phyloP scores from a whole-genome alignment of 805 yeast genomes.

The Scheffersomyces amazonensis region DNA sequence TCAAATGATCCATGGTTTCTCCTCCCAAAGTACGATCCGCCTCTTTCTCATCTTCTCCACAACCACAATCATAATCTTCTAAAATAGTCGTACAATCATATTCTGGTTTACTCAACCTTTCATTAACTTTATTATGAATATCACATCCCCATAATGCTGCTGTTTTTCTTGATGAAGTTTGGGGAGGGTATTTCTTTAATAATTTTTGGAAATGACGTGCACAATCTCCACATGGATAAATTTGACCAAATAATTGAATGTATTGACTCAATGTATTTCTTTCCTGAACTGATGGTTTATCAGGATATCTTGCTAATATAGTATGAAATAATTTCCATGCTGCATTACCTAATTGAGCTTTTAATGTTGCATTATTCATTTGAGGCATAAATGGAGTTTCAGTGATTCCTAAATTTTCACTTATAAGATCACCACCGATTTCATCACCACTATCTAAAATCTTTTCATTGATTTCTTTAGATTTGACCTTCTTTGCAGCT shows the following conservation, averaged over 20 bases:
- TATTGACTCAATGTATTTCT: constrained; percentile 60
- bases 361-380: constrained; percentile 81
- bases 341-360: constrained; percentile 85
- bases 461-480: neutral
- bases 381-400: constrained; percentile 80
- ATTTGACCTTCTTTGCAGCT: neutral
- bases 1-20: constrained; percentile 37
- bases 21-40: constrained; percentile 38
- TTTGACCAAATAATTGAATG: constrained; percentile 76
- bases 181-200: constrained; percentile 78
- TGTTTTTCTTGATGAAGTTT: constrained; percentile 64
- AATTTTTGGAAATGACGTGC: constrained; percentile 84
- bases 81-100: constrained; percentile 85
- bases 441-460: neutral
- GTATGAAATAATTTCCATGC: constrained; percentile 93
- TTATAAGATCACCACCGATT: neutral
- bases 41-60: constrained; percentile 71
- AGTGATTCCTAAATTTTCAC: constrained; percentile 15
- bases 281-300: constrained; percentile 64
- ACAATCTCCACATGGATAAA: constrained; percentile 97
- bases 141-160: constrained; percentile 98
- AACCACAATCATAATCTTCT: constrained; percentile 95
- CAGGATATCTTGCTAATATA: constrained; percentile 88
- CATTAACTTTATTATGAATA: constrained; percentile 84
- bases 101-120: constrained; percentile 58